A percentile compares a stretch with the other conserved stretches of the same genome.
phyloP scores from a whole-genome alignment of 2,329 filamentous ascomycete genomes.

The Claviceps cyperi region DNA sequence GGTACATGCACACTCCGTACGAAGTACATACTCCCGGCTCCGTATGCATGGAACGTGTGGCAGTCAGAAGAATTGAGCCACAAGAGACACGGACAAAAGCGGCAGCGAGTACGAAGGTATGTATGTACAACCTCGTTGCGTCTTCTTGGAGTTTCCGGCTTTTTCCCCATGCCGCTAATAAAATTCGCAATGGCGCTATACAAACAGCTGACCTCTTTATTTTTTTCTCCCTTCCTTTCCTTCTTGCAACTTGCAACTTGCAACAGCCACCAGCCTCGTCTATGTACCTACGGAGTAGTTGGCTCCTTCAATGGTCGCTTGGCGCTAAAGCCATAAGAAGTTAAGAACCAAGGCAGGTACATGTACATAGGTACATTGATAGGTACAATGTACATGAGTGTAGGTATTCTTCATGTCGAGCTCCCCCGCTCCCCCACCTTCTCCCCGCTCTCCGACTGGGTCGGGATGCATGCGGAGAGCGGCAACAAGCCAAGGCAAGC shows the following conservation, averaged over 20 bases:
- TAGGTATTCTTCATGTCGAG: background rate
- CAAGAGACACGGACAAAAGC: too few relatives aligned
- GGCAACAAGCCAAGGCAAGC: background rate
- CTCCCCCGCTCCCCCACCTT: background rate
- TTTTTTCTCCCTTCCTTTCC: background rate
- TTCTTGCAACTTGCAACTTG: background rate
- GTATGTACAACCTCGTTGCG: too few relatives aligned
- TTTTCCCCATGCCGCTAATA: background rate
- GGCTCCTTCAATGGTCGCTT: background rate
- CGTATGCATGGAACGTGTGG: too few relatives aligned
- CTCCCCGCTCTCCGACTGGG: background rate
- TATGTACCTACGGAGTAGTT: background rate
- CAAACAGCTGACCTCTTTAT: background rate
- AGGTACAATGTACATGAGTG: too few relatives aligned
- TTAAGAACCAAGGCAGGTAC: background rate
- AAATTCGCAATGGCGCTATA: too few relatives aligned
- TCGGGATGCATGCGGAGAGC: constrained; percentile 1
- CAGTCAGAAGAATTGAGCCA: too few relatives aligned
- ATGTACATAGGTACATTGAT: too few relatives aligned
- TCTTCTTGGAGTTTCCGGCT: background rate
- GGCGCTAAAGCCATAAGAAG: background rate
- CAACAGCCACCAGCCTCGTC: background rate
- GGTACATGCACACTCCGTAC: too few relatives aligned
- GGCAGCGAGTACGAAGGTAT: too few relatives aligned
- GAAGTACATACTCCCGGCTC: too few relatives aligned